These are phyloP conservation scores for Sugiyamaella novakii DNA, from an alignment of 1,139 yeast genomes.

Conservation along the genomic window DNA sequence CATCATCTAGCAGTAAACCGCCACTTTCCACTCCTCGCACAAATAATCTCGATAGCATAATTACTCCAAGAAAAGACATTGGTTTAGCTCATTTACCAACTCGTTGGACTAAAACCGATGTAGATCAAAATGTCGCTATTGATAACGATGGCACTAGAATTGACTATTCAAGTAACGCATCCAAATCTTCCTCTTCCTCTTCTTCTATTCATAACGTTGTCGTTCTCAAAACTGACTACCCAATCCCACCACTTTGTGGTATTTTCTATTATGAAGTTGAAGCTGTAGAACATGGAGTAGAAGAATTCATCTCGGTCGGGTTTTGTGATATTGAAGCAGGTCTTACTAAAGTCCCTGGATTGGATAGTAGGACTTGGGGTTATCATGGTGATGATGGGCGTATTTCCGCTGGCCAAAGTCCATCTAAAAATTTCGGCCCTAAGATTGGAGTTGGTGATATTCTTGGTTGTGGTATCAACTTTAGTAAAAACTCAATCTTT, in stretches of 20 bases:
- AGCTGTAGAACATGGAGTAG: slow-evolving; percentile 37
- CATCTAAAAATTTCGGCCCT: slow-evolving; percentile 48
- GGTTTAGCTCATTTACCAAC: slow-evolving; percentile 34
- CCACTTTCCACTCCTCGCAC: not conserved
- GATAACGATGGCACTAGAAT: slow-evolving; percentile 24
- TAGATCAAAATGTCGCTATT: slow-evolving; percentile 21
- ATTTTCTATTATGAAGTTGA: slow-evolving; percentile 61
- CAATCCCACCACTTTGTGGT: slow-evolving; percentile 51
- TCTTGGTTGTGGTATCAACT: slow-evolving; percentile 85
- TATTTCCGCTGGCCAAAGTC: slow-evolving; percentile 48
- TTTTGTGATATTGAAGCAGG: slow-evolving; percentile 38
- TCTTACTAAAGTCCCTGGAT: slow-evolving; percentile 47
- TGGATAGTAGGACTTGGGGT: slow-evolving; percentile 56
- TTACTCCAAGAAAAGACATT: slow-evolving; percentile 24
- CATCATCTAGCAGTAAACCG: not conserved
- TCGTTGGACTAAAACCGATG: slow-evolving; percentile 29
- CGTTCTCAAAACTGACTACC: slow-evolving; percentile 42
- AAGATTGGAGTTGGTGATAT: slow-evolving; percentile 60
- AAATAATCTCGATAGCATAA: not conserved
- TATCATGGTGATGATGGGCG: slow-evolving; percentile 62
- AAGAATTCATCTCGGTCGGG: slow-evolving; percentile 40
- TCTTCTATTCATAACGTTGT: slow-evolving; percentile 25
- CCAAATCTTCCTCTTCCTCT: slow-evolving; percentile 20
- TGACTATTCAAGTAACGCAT: slow-evolving; percentile 16
- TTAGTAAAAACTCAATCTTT: slow-evolving; percentile 62